Evolutionary conservation across 805 yeast species (phyloP).

Genomic region (Saccharomycopsis schoenii): DNA sequence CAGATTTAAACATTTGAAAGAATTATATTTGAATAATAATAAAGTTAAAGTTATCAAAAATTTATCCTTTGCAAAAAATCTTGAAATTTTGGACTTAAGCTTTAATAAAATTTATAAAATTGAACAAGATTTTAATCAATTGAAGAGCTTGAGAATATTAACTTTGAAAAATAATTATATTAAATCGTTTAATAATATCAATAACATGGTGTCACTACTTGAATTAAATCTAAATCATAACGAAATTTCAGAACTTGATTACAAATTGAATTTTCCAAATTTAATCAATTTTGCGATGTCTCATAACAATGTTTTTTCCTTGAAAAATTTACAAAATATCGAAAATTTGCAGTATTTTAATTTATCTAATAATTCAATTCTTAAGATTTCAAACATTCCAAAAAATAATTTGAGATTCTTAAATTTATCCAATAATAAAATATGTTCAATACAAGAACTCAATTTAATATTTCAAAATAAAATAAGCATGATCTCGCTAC

Average conservation of each 20-base stretch:
- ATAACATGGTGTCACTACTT: background rate
- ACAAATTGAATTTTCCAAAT: background rate
- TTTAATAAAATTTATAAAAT: constrained; percentile 7
- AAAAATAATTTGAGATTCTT: background rate
- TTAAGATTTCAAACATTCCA: background rate
- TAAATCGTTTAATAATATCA: background rate
- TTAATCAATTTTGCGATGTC: background rate
- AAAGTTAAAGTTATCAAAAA: constrained; percentile 2
- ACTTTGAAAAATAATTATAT: constrained; percentile 35
- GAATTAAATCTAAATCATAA: constrained; percentile 8
- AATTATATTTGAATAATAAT: constrained; percentile 4
- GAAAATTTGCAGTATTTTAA: constrained; percentile 1
- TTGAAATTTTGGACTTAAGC: constrained; percentile 1
- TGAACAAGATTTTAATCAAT: constrained; percentile 25
- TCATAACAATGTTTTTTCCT: constrained; percentile 3
- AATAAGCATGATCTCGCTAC: background rate
- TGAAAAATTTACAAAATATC: background rate
- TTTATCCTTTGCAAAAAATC: constrained; percentile 5
- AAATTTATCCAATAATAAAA: constrained; percentile 8
- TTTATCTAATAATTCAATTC: constrained; percentile 6
- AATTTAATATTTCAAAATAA: background rate
- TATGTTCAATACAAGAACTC: background rate
- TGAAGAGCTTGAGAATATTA: constrained; percentile 41
- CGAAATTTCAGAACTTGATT: constrained; percentile 2
- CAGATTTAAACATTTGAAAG: background rate